Percentiles rank a stretch among this genome's conserved stretches.
These are phyloP conservation scores for Lactarius tabidus DNA, from an alignment of 768 basidiomycete species.

Conservation along the genomic window DNA sequence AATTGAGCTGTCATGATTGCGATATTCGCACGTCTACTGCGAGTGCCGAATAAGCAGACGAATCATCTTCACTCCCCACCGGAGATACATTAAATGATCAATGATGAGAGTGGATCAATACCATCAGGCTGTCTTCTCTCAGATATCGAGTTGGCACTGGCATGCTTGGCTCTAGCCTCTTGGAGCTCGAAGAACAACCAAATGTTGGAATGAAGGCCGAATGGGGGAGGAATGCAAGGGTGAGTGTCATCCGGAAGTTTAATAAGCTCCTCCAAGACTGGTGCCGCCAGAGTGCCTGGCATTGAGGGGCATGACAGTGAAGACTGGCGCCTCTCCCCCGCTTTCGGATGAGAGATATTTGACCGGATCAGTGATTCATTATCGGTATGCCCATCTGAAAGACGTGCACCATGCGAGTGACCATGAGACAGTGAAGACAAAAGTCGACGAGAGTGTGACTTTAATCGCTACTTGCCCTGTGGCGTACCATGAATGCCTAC, in stretches of 20 bases:
- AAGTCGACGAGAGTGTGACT: not conserved
- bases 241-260: not conserved
- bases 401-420: not conserved
- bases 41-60: not conserved
- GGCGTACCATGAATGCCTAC: not conserved
- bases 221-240: not conserved
- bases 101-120: too few relatives aligned
- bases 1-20: not conserved
- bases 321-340: not conserved
- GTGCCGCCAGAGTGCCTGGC: not conserved
- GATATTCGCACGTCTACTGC: not conserved
- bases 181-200: not conserved
- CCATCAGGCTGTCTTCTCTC: too few relatives aligned
- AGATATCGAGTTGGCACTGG: not conserved
- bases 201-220: not conserved
- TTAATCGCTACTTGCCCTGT: too few relatives aligned
- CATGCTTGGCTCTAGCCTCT: not conserved
- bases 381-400: not conserved
- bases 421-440: not conserved
- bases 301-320: not conserved
- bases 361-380: not conserved
- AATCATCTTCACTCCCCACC: not conserved
- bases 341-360: not conserved
- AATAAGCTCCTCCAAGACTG: not conserved
- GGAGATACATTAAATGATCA: not conserved